Percentiles rank a stretch among this genome's conserved stretches.
Evolutionary conservation across 495 filamentous ascomycete genomes (phyloP).

Genomic region (Podospora appendiculata): DNA sequence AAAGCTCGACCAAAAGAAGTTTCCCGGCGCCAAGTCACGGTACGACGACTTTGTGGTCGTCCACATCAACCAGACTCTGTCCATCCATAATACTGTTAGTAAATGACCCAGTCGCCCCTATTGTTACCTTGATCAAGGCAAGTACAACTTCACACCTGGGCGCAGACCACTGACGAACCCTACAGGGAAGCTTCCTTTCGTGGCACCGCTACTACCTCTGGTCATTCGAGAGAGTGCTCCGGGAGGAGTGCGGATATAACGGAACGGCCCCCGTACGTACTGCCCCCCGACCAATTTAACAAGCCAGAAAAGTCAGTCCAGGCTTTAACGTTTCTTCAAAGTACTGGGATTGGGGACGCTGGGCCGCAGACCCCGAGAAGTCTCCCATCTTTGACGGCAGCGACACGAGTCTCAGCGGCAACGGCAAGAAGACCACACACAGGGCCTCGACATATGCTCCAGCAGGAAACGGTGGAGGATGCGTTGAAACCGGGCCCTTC

Average conservation of each 20-base stretch:
- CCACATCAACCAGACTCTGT: constrained; percentile 57
- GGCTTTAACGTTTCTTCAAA: background rate
- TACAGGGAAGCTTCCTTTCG: constrained; percentile 53
- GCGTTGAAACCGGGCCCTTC: constrained; percentile 54
- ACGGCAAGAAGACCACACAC: constrained; percentile 42
- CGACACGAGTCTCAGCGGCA: constrained; percentile 52
- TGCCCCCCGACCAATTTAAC: too few relatives aligned
- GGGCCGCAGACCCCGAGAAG: constrained; percentile 38
- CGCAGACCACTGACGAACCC: background rate
- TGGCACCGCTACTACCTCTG: constrained; percentile 67
- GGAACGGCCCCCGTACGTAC: constrained; percentile 32
- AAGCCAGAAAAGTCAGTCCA: background rate
- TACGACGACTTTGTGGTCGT: constrained; percentile 65
- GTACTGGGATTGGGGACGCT: constrained; percentile 61
- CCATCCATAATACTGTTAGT: constrained; percentile 50
- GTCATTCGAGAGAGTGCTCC: constrained; percentile 55
- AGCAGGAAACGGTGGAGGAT: constrained; percentile 60
- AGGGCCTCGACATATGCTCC: constrained; percentile 23
- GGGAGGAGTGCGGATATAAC: constrained; percentile 60
- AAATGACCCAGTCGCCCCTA: background rate
- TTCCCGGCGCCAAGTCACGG: constrained; percentile 29
- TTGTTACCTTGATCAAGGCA: background rate
- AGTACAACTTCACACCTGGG: background rate
- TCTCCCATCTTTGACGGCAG: constrained; percentile 62
- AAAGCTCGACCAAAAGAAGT: constrained; percentile 27